Evolutionary conservation across 805 yeast species (phyloP).

Genomic region (Candida ficus): DNA sequence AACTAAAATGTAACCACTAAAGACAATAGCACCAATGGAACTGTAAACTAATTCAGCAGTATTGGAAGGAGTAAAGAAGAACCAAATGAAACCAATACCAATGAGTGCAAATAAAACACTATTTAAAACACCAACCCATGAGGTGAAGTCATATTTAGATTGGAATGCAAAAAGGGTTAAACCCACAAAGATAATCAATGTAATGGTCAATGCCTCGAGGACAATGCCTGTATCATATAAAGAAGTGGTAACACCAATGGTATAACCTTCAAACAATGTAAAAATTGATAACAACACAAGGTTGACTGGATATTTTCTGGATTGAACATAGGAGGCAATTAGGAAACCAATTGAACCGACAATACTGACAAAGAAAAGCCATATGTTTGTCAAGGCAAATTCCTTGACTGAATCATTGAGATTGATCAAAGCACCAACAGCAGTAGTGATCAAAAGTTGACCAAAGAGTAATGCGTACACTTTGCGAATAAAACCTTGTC

Average conservation of each 20-base stretch:
- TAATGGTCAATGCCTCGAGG: conserved; percentile 64
- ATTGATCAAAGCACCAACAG: conserved; percentile 48
- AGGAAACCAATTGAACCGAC: conserved; percentile 59
- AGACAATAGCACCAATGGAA: conserved; percentile 67
- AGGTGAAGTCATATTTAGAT: conserved; percentile 66
- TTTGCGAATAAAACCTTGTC: conserved; percentile 72
- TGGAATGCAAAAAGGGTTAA: conserved; percentile 74
- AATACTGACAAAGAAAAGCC: conserved; percentile 53
- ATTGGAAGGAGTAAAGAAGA: conserved; percentile 56
- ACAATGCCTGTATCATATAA: conserved; percentile 59
- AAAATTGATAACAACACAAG: conserved; percentile 56
- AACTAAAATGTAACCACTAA: conserved; percentile 64
- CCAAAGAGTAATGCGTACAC: conserved; percentile 67
- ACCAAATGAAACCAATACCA: conserved; percentile 63
- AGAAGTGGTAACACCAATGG: conserved; percentile 63
- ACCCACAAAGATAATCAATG: conserved; percentile 68
- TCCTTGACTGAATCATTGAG: conserved; percentile 37
- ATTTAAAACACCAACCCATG: conserved; percentile 56
- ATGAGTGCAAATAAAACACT: conserved; percentile 62
- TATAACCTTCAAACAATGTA: conserved; percentile 70
- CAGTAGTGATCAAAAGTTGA: conserved; percentile 60
- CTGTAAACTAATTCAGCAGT: conserved; percentile 63
- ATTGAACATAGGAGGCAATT: conserved; percentile 57
- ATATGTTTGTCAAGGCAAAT: conserved; percentile 55
- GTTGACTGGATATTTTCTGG: conserved; percentile 66